Percentiles rank a stretch among this genome's conserved stretches.
phyloP scores from a whole-genome alignment of 768 basidiomycete genomes.

The Megacollybia marginata region DNA sequence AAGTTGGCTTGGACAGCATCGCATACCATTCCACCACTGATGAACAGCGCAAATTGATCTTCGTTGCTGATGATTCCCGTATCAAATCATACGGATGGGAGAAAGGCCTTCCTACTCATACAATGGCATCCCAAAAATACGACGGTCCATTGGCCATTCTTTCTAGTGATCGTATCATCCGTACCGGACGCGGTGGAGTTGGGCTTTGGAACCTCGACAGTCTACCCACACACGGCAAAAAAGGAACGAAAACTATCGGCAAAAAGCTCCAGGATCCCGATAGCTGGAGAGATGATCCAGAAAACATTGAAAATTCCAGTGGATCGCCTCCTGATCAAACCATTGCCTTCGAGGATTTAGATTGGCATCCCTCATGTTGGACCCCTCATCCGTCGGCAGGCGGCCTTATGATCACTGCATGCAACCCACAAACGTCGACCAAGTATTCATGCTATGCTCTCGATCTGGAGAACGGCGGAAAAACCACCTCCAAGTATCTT shows the following conservation, averaged over 20 bases:
- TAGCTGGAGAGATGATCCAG: neutral
- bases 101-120: neutral
- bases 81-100: neutral
- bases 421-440: neutral
- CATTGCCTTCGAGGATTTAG: neutral
- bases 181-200: neutral
- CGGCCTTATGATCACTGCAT: neutral
- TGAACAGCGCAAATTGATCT: neutral
- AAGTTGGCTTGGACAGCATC: neutral
- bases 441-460: neutral
- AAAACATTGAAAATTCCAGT: neutral
- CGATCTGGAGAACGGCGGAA: neutral
- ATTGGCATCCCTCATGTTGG: neutral
- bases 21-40: neutral
- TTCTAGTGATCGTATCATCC: neutral
- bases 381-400: neutral
- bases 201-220: neutral
- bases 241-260: neutral
- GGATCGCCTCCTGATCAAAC: neutral
- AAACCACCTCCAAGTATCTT: neutral
- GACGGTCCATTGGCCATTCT: neutral
- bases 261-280: neutral
- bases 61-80: neutral
- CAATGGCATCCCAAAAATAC: neutral
- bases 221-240: neutral